Evolutionary conservation across 2,329 filamentous ascomycete species (phyloP), one percentile per base, ranked within the genome.

Genomic region (Fusarium luffae): DNA sequence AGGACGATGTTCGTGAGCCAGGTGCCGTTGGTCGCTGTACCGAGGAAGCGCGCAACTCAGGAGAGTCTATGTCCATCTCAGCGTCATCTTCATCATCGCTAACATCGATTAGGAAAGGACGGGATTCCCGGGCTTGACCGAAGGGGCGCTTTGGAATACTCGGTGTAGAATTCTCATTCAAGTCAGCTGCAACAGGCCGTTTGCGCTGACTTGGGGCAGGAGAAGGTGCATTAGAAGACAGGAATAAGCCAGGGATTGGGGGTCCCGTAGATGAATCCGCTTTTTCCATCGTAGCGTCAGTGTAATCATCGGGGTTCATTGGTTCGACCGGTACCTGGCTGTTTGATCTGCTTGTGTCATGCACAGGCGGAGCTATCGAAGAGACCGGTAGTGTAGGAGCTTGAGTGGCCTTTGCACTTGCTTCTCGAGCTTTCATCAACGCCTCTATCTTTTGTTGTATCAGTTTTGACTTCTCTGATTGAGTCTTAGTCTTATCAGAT

Each of bases 381-480:
- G 47, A 28, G 30, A 54, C 49, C 28, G 58, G 43, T 8, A 43
- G 23, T 30, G 30, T 13, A 18, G 25, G 56, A 16, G 41, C 42
- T 19, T 57, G 51, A 25, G 56, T 12, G 41, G 56, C 57, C 27
- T 78, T 79, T 41, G 78, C 77, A 49, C 79, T 80, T 7, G 78
- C 81, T 73, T 86, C 83, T 32, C 86, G 82, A 37, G 85, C 82
- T 72, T 88, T 90, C 71, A 89, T 89, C 23, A 96, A 81, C 23
- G 91, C 91, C 63, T 93, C 92, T 75, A 97, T 90, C 71, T 93
- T 93, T 76, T 93, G 88, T 69, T 93, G 89, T 48, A 94, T 85
- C 32, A 94, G 81, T 62, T 85, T 86, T 60, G 93, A 92, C 64
- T 92, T 97, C 69, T 93, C 87, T 19, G 88, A 88, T 75, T 90